phyloP scores from a whole-genome alignment of 192 early-diverging fungal genomes.

The Dimargaris xerosporica region DNA sequence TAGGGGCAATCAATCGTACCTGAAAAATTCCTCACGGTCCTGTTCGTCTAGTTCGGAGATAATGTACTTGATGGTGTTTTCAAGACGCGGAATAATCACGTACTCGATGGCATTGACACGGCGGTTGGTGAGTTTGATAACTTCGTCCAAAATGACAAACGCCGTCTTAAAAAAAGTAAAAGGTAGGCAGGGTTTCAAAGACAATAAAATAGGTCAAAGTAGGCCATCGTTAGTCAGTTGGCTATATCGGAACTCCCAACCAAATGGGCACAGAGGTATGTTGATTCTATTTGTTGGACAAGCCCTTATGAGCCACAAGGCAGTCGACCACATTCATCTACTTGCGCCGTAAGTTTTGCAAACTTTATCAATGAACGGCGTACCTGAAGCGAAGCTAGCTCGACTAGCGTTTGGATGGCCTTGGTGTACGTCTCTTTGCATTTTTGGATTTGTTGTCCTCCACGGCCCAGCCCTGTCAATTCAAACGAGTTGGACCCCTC shows the following conservation, averaged over 20 bases:
- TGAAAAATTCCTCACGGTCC: slow-evolving; percentile 98
- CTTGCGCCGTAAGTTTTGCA: too few species aligned
- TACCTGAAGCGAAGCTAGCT: slow-evolving; percentile 95
- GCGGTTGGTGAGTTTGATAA: slow-evolving; percentile 97
- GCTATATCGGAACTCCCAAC: too few species aligned
- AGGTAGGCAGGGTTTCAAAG: not conserved
- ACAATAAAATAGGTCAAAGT: too few species aligned
- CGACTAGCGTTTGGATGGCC: slow-evolving; percentile 89
- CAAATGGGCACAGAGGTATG: too few species aligned
- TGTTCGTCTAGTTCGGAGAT: slow-evolving; percentile 94
- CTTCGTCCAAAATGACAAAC: slow-evolving; percentile 97
- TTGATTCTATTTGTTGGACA: too few species aligned
- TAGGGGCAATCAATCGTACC: slow-evolving; percentile 27
- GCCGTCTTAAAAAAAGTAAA: slow-evolving; percentile 50
- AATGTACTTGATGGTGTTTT: slow-evolving; percentile 96
- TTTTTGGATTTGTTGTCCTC: slow-evolving; percentile 93
- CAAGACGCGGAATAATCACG: slow-evolving; percentile 95
- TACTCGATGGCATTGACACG: slow-evolving; percentile 99
- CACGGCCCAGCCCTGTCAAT: slow-evolving; percentile 93
- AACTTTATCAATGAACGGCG: too few species aligned
- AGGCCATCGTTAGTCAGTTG: too few species aligned
- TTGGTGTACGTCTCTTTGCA: slow-evolving; percentile 88
- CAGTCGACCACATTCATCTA: too few species aligned
- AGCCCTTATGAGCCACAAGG: too few species aligned
- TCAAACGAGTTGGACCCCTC: slow-evolving; percentile 92